Evolutionary conservation across 768 basidiomycete genomes (phyloP), one percentile per base, ranked within the genome.

Genomic region (Arthromyces matolae): DNA sequence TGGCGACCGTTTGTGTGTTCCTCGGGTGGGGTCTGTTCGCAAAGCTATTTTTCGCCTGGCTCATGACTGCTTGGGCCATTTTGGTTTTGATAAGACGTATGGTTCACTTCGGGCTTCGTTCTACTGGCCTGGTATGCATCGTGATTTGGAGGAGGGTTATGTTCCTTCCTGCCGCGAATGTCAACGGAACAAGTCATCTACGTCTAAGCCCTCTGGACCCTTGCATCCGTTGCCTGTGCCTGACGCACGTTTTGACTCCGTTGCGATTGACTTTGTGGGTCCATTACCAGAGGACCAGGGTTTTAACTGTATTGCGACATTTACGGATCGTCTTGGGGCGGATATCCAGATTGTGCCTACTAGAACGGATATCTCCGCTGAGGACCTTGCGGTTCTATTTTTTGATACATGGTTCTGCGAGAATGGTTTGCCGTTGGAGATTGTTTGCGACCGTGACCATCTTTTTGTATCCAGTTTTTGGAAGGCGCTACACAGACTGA

Each of bases 121-220:
- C 43, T 70, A 62, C 35, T 64, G 67, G 67, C 62, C 62, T 14
- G 55, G 63, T 27, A 72, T 72, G 71, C 48, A 65, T 46, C 20
- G 28, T 6, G 51, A 55, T 27, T 24, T 55, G 2, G 41, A 49
- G 25, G 3, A 16, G 0, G 41, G 23, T 8, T 53, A 53, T 24
- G 23, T 53, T 23, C 47, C 38, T 5, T 24, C 20, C 1, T 55
- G 54, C 27, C 2, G 9, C 2, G 47, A 55, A 3, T 55, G 45
- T 27, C 50, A 51, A 29, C 44, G 60, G 0, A 64, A 71, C 54
- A 73, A 75, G 47, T 50, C 52, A 0, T 39, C 41, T 0, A 66
- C 63, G 0, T 44, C 50, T 0, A 42, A 42, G 5, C 50, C 52
- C 1, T 18, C 55, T 8, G 68, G 71, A 22, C 59, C 71, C 0